Evolutionary conservation across 1,284 basidiomycete genomes (phyloP).

Genomic region (Pterulicium gracile): DNA sequence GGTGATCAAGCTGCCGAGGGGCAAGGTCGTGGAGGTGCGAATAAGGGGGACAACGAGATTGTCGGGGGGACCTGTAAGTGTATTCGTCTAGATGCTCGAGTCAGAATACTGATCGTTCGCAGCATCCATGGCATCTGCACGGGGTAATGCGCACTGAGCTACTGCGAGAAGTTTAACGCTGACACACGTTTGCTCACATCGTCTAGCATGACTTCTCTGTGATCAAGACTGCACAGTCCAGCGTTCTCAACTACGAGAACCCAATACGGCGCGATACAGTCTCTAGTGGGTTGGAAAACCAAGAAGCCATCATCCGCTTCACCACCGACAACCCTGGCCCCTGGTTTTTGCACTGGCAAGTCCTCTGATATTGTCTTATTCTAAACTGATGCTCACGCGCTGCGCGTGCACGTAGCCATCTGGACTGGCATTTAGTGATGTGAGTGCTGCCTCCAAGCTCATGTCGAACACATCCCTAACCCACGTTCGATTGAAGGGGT

Average conservation of each 20-base stretch:
- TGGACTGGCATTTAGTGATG: conserved; percentile 15
- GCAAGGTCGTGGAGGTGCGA: not conserved
- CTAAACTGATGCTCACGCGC: not conserved
- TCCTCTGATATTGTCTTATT: not conserved
- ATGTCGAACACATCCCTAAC: not conserved
- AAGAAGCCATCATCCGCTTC: conserved; percentile 31
- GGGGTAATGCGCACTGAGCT: no score
- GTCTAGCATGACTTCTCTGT: not conserved
- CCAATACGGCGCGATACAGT: conserved; percentile 22
- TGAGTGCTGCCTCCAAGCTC: not conserved
- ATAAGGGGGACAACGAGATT: no score
- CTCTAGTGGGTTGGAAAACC: conserved; percentile 18
- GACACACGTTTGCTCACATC: not conserved
- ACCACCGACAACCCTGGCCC: conserved; percentile 19
- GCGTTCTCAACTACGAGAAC: not conserved
- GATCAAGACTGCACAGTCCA: not conserved
- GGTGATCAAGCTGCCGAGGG: not conserved
- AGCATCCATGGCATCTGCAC: not conserved
- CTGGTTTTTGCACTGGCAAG: not conserved
- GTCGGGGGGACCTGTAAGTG: no score
- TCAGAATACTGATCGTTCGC: not conserved
- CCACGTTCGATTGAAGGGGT: not conserved
- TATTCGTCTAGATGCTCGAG: not conserved
- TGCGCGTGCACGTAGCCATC: conserved; percentile 14
- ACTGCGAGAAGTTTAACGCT: not conserved